Base-by-base conservation (phyloP, 345 rosid genomes). In the Sonneratia caseolaris region DNA sequence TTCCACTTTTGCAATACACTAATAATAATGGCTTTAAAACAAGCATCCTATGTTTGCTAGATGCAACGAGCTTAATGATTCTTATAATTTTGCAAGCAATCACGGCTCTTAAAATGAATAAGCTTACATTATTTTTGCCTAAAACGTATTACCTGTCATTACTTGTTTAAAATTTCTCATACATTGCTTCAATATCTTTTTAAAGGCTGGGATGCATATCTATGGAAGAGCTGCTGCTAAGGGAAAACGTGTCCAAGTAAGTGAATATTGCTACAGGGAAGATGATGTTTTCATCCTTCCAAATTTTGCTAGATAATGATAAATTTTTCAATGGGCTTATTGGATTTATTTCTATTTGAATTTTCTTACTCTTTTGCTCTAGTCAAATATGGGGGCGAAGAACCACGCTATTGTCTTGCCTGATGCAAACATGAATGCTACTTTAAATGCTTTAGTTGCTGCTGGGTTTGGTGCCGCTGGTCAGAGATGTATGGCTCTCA, bases 391-490 rank as follows among this genome's bases (percentile, higher is more conserved):
- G 99, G 98, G 98, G 62, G 98, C 98, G 16, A 94, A 94, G 79
- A 94, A 91, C 79, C 98, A 94, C 71, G 98, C 90, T 67, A 78
- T 94, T 68, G 90, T 94, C 73, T 74, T 94, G 61, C 90, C 97
- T 76, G 97, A 94, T 82, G 96, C 97, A 62, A 88, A 84, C 57
- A 1, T 84, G 12, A 92, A 94, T 76, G 89, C 93, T 71, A 81
- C 98, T 64, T 75, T 94, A 67, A 94, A 89, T 79, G 97, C 98
- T 27, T 76, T 94, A 71, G 86, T 81, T 76, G 97, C 97, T 74
- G 98, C 98, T 76, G 98, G 97, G 32, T 94, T 94, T 86, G 98
- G 97, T 79, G 98, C 98, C 66, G 97, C 97, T 62, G 98, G 98
- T 74, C 98, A 91, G 73, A 88, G 98, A 79, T 94, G 98, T 83